Conservation (phyloP, 2,329 filamentous ascomycete species). For the Talaromyces sp. region DNA sequence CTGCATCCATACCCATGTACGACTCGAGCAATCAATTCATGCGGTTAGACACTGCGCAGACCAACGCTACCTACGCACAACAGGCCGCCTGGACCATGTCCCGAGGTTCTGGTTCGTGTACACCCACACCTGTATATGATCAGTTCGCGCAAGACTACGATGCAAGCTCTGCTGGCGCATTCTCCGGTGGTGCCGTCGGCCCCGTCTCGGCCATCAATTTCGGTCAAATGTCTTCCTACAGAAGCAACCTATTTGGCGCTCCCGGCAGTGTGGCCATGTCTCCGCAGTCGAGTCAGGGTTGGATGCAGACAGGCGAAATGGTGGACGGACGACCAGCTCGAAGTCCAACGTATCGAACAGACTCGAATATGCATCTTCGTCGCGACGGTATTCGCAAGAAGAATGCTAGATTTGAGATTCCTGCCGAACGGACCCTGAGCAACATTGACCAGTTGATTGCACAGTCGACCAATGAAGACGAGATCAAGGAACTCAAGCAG, state of each 20-base stretch:
- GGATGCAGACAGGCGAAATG: conserved; percentile 49
- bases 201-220: conserved; percentile 42
- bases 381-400: conserved; percentile 96
- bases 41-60: conserved; percentile 55
- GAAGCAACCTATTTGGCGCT: conserved; percentile 52
- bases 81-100: conserved; percentile 63
- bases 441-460: conserved; percentile 94
- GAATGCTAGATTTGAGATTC: conserved; percentile 97
- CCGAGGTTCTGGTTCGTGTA: conserved; percentile 67
- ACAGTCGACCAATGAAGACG: conserved; percentile 75
- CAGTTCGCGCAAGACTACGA: conserved; percentile 57
- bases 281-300: conserved; percentile 61
- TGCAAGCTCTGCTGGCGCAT: conserved; percentile 42
- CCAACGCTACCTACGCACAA: conserved; percentile 45
- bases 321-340: conserved; percentile 56
- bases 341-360: conserved; percentile 66
- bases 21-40: conserved; percentile 60
- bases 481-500: conserved; percentile 97
- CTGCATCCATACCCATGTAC: conserved; percentile 47
- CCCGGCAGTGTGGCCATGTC: conserved; percentile 57
- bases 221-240: conserved; percentile 41
- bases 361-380: conserved; percentile 71
- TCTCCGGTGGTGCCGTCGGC: conserved; percentile 44
- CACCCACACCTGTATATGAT: conserved; percentile 70
- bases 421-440: conserved; percentile 83